Evolutionary conservation across 306 rosid species (phyloP).

Genomic region (Sicyos edulis): DNA sequence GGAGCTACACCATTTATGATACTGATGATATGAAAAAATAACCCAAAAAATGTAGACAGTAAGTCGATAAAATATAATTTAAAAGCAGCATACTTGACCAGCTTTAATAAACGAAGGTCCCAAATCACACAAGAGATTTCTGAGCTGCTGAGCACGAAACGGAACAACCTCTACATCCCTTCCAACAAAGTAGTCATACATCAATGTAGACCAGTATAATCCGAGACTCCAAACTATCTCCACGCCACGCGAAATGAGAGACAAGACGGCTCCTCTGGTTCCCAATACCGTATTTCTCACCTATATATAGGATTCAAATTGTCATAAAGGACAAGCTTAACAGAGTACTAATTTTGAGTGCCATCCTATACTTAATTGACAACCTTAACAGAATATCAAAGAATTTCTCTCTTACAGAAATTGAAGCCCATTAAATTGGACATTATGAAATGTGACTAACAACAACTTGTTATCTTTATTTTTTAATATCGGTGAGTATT

Average conservation of each 20-base stretch:
- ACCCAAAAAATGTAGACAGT: background rate
- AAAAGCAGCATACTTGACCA: slow-evolving; percentile 61
- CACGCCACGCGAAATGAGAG: slow-evolving; percentile 71
- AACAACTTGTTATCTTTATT: background rate
- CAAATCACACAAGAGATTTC: slow-evolving; percentile 83
- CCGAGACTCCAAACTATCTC: slow-evolving; percentile 97
- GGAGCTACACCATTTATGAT: background rate
- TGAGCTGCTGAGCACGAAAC: slow-evolving; percentile 90
- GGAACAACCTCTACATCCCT: slow-evolving; percentile 99
- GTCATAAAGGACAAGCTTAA: background rate
- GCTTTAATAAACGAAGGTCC: slow-evolving; percentile 98
- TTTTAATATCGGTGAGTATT: no score
- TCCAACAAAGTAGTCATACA: slow-evolving; percentile 80
- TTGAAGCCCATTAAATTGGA: background rate
- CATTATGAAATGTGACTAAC: background rate
- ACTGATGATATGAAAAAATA: background rate
- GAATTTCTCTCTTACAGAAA: background rate
- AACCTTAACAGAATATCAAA: background rate
- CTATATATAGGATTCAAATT: slow-evolving; percentile 27
- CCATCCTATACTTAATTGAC: background rate
- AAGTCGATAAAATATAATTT: slow-evolving; percentile 12
- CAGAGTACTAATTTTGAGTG: background rate
- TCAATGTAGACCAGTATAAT: slow-evolving; percentile 74
- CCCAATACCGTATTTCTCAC: slow-evolving; percentile 77
- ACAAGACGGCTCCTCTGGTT: slow-evolving; percentile 74